Base-by-base conservation (phyloP, 805 yeast species). In the Ogataea sp. region DNA sequence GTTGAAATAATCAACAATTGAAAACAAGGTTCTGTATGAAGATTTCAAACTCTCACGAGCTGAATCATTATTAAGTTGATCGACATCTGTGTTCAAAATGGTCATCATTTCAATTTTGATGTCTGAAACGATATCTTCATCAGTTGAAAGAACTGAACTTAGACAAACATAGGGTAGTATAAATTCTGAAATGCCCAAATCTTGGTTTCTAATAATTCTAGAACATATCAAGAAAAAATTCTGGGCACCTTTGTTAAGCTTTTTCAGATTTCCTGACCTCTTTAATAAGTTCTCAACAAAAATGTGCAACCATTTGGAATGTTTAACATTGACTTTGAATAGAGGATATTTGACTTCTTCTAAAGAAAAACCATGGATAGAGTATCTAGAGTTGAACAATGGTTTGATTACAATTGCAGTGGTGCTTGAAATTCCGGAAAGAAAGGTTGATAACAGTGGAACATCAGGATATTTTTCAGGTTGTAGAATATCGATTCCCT, bases 361-460 rank as follows among this genome's bases (percentile, higher is more conserved):
- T 48, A 71, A 68, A 29, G 60, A 59, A 37, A 71, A 61, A 2
- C 73, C 65, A 37, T 70, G 64, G 7, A 78, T 76, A n/a, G 75
- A 11, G 64, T 87, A 89, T 41, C 78, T 74, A 0, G 97, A 85
- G 1, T 78, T 70, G 25, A 83, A 58, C 24, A 90, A 67, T 0
- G 97, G 96, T 4, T 74, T 73, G 41, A 89, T 63, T 0, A 93
- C 83, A 0, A 88, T 73, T 49, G 74, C 78, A 1, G 95, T 73
- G 24, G 79, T 66, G 29, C 76, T 82, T 43, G 75, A 73, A 41
- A 87, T n/a, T n/a, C n/a, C n/a, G n/a, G n/a, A n/a, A n/a, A n/a
- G n/a, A n/a, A n/a, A n/a, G n/a, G n/a, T n/a, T n/a, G n/a, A n/a
- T n/a, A n/a, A n/a, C n/a, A n/a, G n/a, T n/a, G n/a, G n/a, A n/a